Conservation (phyloP, 148 eudicot species). For the Fagopyrum tataricum region DNA sequence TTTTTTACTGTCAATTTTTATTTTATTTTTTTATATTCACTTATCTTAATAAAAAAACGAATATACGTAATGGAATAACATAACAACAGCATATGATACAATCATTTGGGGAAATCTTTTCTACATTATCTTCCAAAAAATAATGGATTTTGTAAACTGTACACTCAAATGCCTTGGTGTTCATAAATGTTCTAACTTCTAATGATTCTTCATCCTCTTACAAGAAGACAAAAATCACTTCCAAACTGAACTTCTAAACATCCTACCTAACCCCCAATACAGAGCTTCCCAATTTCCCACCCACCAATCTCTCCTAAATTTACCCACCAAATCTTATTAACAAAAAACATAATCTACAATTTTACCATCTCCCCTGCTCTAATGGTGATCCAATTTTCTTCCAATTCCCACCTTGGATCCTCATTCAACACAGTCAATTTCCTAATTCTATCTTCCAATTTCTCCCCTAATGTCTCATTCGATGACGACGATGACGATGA, state of each 20-base stretch:
- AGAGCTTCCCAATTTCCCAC: conserved; percentile 18
- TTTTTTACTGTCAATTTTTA: too few relatives aligned
- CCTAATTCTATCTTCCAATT: neutral
- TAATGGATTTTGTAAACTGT: neutral
- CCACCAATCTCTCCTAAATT: conserved; percentile 5
- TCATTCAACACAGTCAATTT: neutral
- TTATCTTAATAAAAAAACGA: too few relatives aligned
- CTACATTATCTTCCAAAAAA: neutral
- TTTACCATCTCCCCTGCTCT: conserved; percentile 5
- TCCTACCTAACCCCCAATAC: neutral
- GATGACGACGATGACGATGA: neutral
- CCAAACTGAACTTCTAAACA: neutral
- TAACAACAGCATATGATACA: neutral
- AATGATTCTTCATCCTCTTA: neutral
- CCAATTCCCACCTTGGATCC: conserved; percentile 9
- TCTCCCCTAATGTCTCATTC: neutral
- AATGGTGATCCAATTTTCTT: conserved; percentile 8
- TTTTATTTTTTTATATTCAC: too few relatives aligned
- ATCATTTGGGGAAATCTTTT: neutral
- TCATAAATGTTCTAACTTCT: neutral
- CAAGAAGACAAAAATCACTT: neutral
- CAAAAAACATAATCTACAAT: neutral
- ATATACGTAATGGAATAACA: too few relatives aligned
- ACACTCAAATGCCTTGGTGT: neutral
- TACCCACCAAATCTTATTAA: neutral